Conservation (phyloP, 108 stramenopile species). For the Stephanodiscus minutulus region DNA sequence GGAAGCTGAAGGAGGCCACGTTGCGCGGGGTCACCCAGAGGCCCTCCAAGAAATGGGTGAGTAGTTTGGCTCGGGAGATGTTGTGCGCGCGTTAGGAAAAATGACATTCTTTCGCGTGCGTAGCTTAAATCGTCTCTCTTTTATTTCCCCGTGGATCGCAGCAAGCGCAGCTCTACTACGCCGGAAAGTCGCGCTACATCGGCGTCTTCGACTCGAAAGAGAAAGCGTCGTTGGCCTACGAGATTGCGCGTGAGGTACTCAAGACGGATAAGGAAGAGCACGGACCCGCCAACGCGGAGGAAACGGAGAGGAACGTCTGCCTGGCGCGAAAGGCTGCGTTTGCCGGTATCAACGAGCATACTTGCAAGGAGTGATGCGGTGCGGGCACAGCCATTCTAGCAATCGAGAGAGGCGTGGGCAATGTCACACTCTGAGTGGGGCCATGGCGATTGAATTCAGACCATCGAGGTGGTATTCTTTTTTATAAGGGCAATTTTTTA, state of each 20-base stretch:
- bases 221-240: slow-evolving; percentile 67
- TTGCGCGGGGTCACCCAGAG: slow-evolving; percentile 62
- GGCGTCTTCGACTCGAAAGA: slow-evolving; percentile 69
- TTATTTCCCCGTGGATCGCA: background rate
- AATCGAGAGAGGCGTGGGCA: background rate
- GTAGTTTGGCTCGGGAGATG: background rate
- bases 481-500: too few relatives aligned
- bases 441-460: background rate
- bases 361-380: background rate
- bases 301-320: slow-evolving; percentile 72
- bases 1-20: slow-evolving; percentile 67
- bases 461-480: background rate
- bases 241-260: slow-evolving; percentile 66
- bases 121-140: background rate
- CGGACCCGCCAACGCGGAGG: slow-evolving; percentile 47
- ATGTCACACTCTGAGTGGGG: background rate
- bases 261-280: slow-evolving; percentile 35
- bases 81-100: background rate
- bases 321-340: slow-evolving; percentile 84
- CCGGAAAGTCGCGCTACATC: slow-evolving; percentile 71
- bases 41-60: slow-evolving; percentile 63
- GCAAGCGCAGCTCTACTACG: slow-evolving; percentile 80
- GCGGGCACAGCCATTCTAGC: background rate
- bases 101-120: background rate
- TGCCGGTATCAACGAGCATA: slow-evolving; percentile 72